Base-by-base conservation (phyloP, 106 monocot species). In the Phalaenopsis aphrodite region DNA sequence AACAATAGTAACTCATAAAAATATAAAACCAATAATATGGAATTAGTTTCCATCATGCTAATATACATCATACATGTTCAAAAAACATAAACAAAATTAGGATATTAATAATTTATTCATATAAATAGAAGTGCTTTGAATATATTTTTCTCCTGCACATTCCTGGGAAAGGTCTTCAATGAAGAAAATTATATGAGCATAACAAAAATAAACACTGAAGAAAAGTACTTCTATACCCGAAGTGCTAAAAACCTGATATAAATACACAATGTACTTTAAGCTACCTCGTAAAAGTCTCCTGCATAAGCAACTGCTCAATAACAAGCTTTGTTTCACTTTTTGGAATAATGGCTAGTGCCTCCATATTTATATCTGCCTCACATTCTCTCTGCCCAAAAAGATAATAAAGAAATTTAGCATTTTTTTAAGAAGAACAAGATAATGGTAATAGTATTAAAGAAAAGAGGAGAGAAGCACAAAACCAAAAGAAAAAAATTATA, bases 271-370 rank as follows among this genome's bases (percentile, higher is more conserved):
- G 4, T 14, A n/a, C 19, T 52, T 52, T 52, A 10, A 81, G 46
- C 30, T 85, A 94, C 94, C 94, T 91, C 36, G 94, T 79, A 82
- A 91, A 94, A 17, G 81, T 91, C 72, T 94, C 94, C 79, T 91
- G 84, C 83, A 80, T 72, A 80, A 94, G 82, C 78, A 94, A 65
- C 24, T 91, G 81, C 79, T 90, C 82, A 66, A 94, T 89, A 58
- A 79, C 83, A 84, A 83, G 81, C 76, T 89, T 94, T 8, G 76
- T 45, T 80, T 89, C 86, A 76, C 57, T 91, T 65, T 55, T 88
- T n/a, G 80, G 41, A 42, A 79, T 57, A 74, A 86, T 81, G 72
- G 87, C 85, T 39, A 46, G 75, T n/a, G 80, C 41, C 41, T 56
- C 76, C 67, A 72, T 76, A 42, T 61, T 67, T 47, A 41, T 42